phyloP scores from a whole-genome alignment of 1,284 basidiomycete genomes.

The Hymenochaete sp. region DNA sequence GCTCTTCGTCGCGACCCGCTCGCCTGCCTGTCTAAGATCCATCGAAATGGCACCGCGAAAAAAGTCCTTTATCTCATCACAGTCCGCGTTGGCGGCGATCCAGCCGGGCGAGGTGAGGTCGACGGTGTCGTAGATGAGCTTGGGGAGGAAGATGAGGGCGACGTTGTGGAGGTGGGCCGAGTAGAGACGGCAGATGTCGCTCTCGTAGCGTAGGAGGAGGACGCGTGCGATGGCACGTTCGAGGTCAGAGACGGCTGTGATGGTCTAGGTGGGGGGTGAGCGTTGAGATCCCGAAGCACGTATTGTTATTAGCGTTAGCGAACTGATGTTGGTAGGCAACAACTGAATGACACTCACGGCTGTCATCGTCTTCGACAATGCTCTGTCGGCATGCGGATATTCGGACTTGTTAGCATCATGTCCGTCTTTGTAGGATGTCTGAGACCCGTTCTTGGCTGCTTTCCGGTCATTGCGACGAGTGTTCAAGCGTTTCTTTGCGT shows the following conservation, averaged over 20 bases:
- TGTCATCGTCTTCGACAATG: constrained; percentile 42
- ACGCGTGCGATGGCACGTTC: constrained; percentile 56
- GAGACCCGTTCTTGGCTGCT: constrained; percentile 28
- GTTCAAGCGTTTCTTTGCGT: constrained; percentile 53
- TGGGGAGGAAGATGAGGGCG: constrained; percentile 53
- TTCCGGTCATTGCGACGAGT: too few relatives aligned
- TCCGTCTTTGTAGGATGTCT: constrained; percentile 13
- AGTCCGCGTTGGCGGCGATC: constrained; percentile 54
- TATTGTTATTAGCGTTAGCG: background rate
- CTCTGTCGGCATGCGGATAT: constrained; percentile 42
- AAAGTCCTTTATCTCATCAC: constrained; percentile 62
- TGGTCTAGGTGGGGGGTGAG: constrained; percentile 28
- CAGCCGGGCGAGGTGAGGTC: constrained; percentile 53
- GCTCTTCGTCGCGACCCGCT: constrained; percentile 66
- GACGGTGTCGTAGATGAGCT: constrained; percentile 53
- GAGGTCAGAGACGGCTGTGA: constrained; percentile 43
- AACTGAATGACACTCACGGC: constrained; percentile 23
- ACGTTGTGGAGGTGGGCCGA: constrained; percentile 57
- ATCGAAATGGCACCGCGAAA: constrained; percentile 56
- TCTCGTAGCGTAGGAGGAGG: constrained; percentile 55
- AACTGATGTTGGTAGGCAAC: background rate
- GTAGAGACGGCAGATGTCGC: constrained; percentile 61
- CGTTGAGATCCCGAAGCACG: background rate
- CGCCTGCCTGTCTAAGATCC: constrained; percentile 65
- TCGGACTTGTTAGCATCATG: constrained; percentile 30